Evolutionary conservation across 352 stramenopile genomes (phyloP).

Genomic region (Globisporangium cylindrosporum): DNA sequence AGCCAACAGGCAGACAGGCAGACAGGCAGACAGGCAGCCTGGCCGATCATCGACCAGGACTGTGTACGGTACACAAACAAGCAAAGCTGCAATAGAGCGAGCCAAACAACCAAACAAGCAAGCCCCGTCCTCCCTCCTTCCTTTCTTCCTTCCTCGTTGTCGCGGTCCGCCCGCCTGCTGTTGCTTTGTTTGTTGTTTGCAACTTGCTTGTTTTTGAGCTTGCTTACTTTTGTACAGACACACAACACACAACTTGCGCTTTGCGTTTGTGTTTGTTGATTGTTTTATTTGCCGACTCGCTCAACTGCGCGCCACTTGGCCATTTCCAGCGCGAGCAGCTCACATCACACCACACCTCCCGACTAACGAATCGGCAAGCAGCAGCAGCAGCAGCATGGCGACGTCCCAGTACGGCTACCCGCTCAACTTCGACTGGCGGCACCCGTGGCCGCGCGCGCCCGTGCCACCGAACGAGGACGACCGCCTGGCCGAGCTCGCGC

Average conservation of each 20-base stretch:
- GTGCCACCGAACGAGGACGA: constrained; percentile 71
- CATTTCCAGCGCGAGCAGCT: constrained; percentile 2
- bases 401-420: constrained; percentile 63
- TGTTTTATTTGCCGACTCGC: constrained; percentile 9
- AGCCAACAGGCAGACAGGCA: not conserved
- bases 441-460: constrained; percentile 75
- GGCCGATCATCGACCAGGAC: not conserved
- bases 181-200: not conserved
- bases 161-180: not conserved
- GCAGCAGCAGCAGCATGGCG: not conserved
- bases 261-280: not conserved
- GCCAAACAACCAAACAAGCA: not conserved
- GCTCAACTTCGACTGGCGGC: constrained; percentile 85
- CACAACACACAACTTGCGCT: not conserved
- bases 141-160: not conserved
- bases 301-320: not conserved
- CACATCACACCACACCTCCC: not conserved
- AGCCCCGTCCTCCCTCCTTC: not conserved
- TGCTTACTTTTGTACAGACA: not conserved
- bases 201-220: not conserved
- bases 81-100: constrained; percentile 6
- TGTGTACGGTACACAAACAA: not conserved
- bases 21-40: not conserved
- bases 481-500: constrained; percentile 55
- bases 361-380: too few species aligned